phyloP scores from a whole-genome alignment of 225 moss, liverwort and hornwort species.

The Pleurozium schreberi region DNA sequence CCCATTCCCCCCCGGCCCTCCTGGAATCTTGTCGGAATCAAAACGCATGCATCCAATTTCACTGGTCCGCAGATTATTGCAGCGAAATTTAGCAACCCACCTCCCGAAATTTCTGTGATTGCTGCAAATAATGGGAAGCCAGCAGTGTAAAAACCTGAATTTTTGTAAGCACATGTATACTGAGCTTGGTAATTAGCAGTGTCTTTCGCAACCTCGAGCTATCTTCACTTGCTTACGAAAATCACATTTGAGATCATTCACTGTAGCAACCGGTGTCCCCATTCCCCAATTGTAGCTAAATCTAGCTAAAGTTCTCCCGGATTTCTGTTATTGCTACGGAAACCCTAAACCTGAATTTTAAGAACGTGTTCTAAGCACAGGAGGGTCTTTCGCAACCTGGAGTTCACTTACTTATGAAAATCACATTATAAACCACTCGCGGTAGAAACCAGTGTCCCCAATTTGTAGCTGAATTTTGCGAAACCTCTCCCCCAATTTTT shows the following conservation, averaged over 20 bases:
- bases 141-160: not conserved
- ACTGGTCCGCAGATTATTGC: not conserved
- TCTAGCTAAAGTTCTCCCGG: not conserved
- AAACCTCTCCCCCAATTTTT: not conserved
- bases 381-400: not conserved
- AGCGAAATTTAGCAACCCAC: not conserved
- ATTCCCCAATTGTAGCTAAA: not conserved
- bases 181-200: no score
- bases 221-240: no score
- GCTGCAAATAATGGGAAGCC: not conserved
- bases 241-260: not conserved
- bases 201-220: not conserved
- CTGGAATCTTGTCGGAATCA: not conserved
- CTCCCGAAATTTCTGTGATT: not conserved
- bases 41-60: not conserved
- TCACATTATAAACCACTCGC: not conserved
- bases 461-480: not conserved
- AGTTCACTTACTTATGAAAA: not conserved
- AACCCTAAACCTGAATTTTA: not conserved
- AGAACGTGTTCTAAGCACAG: not conserved
- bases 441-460: not conserved
- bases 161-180: no score
- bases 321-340: not conserved
- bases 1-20: not conserved
- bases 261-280: not conserved